Conservation (phyloP, 495 filamentous ascomycete species). For the Podospora didyma region DNA sequence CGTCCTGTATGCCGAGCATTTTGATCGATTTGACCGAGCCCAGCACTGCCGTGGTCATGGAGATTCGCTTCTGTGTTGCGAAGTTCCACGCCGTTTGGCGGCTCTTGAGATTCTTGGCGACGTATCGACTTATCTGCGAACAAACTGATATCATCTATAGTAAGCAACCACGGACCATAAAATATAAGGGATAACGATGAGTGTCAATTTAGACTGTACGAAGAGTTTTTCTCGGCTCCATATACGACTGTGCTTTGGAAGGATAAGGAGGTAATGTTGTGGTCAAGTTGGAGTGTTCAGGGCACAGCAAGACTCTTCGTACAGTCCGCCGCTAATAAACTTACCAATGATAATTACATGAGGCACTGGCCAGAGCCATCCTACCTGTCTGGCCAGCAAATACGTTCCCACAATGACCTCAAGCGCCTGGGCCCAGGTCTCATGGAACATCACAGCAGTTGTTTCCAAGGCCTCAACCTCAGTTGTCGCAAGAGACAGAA, state of each 20-base stretch:
- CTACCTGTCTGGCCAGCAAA: constrained; percentile 54
- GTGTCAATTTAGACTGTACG: too few species aligned
- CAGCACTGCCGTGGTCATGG: constrained; percentile 48
- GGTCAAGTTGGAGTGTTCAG: too few species aligned
- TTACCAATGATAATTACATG: constrained; percentile 52
- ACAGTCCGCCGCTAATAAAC: not conserved
- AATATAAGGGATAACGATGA: not conserved
- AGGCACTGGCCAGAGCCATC: constrained; percentile 51
- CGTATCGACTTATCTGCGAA: constrained; percentile 39
- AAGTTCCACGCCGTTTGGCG: constrained; percentile 48
- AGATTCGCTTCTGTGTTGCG: constrained; percentile 51
- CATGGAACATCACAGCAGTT: constrained; percentile 33
- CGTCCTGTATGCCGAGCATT: constrained; percentile 54
- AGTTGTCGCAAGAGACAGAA: constrained; percentile 59
- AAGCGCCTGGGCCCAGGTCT: constrained; percentile 48
- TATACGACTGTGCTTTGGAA: too few species aligned
- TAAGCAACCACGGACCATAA: not conserved
- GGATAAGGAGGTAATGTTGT: too few species aligned
- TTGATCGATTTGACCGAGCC: constrained; percentile 58
- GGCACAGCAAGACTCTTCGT: too few species aligned
- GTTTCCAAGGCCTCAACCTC: constrained; percentile 30
- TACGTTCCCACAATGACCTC: constrained; percentile 58
- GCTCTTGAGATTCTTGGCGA: constrained; percentile 42
- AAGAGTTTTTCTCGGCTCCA: too few species aligned
- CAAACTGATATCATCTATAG: constrained; percentile 24